Evolutionary conservation across 257 asterid species (phyloP).

Genomic region (Linaria vulgaris): DNA sequence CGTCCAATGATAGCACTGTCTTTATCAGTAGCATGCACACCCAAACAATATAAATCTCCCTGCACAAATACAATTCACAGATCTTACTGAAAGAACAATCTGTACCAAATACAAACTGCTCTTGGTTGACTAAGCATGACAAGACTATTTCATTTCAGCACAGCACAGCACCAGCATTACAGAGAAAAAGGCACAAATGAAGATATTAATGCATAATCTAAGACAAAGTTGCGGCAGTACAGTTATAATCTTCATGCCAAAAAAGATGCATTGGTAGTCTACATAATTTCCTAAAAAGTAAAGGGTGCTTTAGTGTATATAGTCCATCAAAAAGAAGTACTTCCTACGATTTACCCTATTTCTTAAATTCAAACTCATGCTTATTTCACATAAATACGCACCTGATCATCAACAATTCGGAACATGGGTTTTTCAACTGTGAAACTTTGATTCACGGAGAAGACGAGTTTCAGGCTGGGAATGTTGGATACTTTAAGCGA

Average conservation of each 20-base stretch:
- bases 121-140: conserved; percentile 4
- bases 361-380: no score
- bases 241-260: no score
- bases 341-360: no score
- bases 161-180: no score
- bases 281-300: no score
- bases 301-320: no score
- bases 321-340: no score
- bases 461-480: conserved; percentile 56
- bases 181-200: no score
- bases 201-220: no score
- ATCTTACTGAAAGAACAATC: neutral
- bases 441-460: conserved; percentile 68
- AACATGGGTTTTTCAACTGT: conserved; percentile 55
- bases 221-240: no score
- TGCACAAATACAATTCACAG: conserved; percentile 33
- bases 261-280: no score
- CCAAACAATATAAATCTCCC: conserved; percentile 64
- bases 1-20: conserved; percentile 71
- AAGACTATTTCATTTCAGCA: conserved; percentile 1
- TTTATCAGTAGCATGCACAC: conserved; percentile 32
- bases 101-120: neutral
- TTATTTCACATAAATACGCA: conserved; percentile 23
- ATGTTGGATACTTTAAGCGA: conserved; percentile 38
- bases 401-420: conserved; percentile 50